Conservation (phyloP, 148 eudicot genomes). For the Persicaria maculosa region DNA sequence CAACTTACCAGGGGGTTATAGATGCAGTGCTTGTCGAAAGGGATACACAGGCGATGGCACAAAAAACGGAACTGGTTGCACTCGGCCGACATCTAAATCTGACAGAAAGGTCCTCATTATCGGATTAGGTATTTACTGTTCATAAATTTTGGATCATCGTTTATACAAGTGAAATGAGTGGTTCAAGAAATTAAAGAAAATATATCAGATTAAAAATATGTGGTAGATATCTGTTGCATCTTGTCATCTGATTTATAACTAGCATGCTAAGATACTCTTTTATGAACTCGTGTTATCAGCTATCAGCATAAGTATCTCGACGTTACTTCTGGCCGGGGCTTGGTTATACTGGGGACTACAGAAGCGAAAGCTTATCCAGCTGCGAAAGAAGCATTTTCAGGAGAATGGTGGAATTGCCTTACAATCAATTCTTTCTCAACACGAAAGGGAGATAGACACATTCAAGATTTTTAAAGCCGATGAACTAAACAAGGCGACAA, state of each 20-base stretch:
- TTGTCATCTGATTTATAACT: too few species aligned
- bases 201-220: too few species aligned
- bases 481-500: constrained; percentile 8
- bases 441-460: neutral
- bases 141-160: too few species aligned
- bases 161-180: too few species aligned
- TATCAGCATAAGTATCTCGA: neutral
- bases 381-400: neutral
- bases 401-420: neutral
- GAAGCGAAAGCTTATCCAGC: constrained; percentile 9
- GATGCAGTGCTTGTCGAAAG: neutral
- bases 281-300: neutral
- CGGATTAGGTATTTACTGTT: too few species aligned
- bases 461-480: constrained; percentile 1
- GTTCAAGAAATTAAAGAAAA: too few species aligned
- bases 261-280: neutral
- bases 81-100: neutral
- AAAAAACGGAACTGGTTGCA: neutral
- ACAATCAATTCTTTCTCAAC: constrained; percentile 3
- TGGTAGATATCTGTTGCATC: too few species aligned
- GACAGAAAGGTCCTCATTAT: neutral
- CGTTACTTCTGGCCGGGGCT: constrained; percentile 1
- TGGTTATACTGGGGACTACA: constrained; percentile 4
- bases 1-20: neutral
- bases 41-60: neutral